Conservation (phyloP, 495 filamentous ascomycete species). For the Aspergillus nanangensis region DNA sequence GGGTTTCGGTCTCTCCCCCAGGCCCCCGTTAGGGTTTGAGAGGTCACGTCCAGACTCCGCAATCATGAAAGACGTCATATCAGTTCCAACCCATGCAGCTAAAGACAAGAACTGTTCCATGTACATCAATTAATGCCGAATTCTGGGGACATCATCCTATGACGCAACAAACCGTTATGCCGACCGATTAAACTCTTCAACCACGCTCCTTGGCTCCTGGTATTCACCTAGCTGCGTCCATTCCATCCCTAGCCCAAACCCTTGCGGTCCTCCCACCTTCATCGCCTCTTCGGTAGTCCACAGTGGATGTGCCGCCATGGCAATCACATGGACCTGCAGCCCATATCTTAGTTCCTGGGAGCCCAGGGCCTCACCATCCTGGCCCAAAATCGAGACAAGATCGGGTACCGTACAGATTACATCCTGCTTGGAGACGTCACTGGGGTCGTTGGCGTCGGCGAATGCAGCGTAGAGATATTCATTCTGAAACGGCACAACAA, state of each 20-base stretch:
- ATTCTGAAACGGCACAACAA: constrained; percentile 62
- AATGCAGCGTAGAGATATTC: constrained; percentile 53
- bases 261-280: constrained; percentile 30
- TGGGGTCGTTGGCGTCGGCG: constrained; percentile 1
- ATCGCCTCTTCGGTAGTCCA: constrained; percentile 29
- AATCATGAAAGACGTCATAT: too few relatives aligned
- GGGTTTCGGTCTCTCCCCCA: too few relatives aligned
- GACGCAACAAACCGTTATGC: background rate
- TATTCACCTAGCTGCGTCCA: constrained; percentile 20
- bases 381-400: constrained; percentile 26
- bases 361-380: constrained; percentile 27
- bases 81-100: too few relatives aligned
- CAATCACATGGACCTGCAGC: constrained; percentile 29
- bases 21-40: too few relatives aligned
- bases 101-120: too few relatives aligned
- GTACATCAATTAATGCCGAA: too few relatives aligned
- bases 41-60: too few relatives aligned
- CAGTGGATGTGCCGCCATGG: constrained; percentile 27
- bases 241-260: constrained; percentile 21
- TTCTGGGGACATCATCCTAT: too few relatives aligned
- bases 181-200: constrained; percentile 14
- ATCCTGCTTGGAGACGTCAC: constrained; percentile 16
- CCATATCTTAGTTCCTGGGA: constrained; percentile 35
- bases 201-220: constrained; percentile 17
- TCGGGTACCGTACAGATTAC: constrained; percentile 29